A percentile compares a stretch with the other conserved stretches of the same genome.
phyloP scores from a whole-genome alignment of 352 stramenopile species.

The Globisporangium acanthophoron region DNA sequence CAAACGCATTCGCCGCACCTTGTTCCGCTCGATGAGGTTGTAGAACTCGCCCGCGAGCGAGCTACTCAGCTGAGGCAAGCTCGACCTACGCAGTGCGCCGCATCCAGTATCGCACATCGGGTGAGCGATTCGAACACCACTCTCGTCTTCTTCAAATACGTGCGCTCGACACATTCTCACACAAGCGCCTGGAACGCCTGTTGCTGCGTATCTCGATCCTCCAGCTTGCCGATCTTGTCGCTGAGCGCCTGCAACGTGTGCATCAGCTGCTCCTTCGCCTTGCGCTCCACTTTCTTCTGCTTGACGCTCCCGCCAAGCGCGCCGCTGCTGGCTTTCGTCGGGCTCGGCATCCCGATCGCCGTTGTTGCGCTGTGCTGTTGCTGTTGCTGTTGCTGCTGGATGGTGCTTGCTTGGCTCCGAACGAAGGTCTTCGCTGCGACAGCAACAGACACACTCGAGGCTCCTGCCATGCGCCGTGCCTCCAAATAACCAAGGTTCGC shows the following conservation, averaged over 20 bases:
- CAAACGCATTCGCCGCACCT: constrained; percentile 21
- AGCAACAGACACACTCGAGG: too few species aligned
- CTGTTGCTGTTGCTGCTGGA: too few species aligned
- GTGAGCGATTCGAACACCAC: neutral
- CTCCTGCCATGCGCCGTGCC: too few species aligned
- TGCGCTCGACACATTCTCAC: constrained; percentile 12
- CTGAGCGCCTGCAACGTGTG: constrained; percentile 36
- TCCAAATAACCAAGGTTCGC: too few species aligned
- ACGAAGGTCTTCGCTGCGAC: too few species aligned
- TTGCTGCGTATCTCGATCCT: constrained; percentile 66
- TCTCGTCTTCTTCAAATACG: neutral
- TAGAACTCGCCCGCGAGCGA: constrained; percentile 37
- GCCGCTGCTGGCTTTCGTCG: neutral
- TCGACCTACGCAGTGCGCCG: constrained; percentile 19
- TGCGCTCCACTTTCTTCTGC: constrained; percentile 38
- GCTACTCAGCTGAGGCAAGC: constrained; percentile 27
- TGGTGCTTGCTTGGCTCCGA: too few species aligned
- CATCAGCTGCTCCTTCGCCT: constrained; percentile 31
- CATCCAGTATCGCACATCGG: neutral
- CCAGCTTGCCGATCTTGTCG: constrained; percentile 42
- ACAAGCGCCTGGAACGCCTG: constrained; percentile 45
- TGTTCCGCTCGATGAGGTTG: constrained; percentile 51
- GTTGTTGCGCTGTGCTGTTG: too few species aligned
- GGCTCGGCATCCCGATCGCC: neutral
- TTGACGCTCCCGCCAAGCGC: constrained; percentile 17